These are phyloP conservation scores for Exophiala alcalophila DNA, from an alignment of 2,329 filamentous ascomycete species.

Conservation along the genomic window DNA sequence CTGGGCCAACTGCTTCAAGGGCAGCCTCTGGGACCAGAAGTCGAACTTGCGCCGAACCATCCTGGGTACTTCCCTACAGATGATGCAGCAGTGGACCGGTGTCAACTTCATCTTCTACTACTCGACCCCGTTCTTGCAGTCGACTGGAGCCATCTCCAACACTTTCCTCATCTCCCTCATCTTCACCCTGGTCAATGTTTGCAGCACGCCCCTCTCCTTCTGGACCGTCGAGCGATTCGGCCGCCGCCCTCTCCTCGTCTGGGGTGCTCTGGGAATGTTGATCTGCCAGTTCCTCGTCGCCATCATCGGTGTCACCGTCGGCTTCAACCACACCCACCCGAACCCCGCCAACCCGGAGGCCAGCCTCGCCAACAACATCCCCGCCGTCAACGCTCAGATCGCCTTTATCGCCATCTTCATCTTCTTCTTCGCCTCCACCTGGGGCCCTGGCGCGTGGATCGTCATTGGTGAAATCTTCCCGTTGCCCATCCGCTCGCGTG, in stretches of 20 bases:
- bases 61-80: conserved; percentile 69
- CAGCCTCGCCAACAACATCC: conserved; percentile 50
- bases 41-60: conserved; percentile 64
- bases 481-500: conserved; percentile 80
- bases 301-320: conserved; percentile 56
- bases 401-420: conserved; percentile 90
- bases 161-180: conserved; percentile 79
- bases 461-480: conserved; percentile 90
- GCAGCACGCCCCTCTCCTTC: conserved; percentile 82
- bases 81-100: conserved; percentile 80
- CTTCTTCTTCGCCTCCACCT: conserved; percentile 86
- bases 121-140: conserved; percentile 78
- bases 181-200: conserved; percentile 84
- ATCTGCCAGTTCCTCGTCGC: conserved; percentile 76
- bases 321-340: conserved; percentile 43
- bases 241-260: conserved; percentile 74
- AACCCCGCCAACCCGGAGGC: conserved; percentile 64
- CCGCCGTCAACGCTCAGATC: conserved; percentile 63
- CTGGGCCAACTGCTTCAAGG: conserved; percentile 65
- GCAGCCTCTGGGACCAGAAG: conserved; percentile 52
- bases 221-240: conserved; percentile 79
- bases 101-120: conserved; percentile 91
- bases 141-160: conserved; percentile 71
- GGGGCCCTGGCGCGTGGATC: conserved; percentile 70
- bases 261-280: conserved; percentile 77